Conservation (phyloP, 805 yeast genomes). For the Scheffersomyces spartinae region DNA sequence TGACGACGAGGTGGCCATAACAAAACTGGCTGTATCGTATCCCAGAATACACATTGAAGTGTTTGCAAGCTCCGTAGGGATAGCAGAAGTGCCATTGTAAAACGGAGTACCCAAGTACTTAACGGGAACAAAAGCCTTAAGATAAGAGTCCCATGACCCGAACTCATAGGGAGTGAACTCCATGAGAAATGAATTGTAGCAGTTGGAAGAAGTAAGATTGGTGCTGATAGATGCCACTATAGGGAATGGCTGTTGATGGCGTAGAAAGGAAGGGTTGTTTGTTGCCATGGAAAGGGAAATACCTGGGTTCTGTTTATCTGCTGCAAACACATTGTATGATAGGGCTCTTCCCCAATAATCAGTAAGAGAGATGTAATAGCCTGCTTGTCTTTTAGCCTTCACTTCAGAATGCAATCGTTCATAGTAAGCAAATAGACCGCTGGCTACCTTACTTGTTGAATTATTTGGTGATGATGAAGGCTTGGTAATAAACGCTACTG, state of each 20-base stretch:
- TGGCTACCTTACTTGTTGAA: neutral
- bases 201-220: constrained; percentile 13
- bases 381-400: constrained; percentile 37
- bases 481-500: neutral
- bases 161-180: constrained; percentile 59
- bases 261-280: constrained; percentile 22
- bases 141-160: constrained; percentile 50
- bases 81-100: constrained; percentile 28
- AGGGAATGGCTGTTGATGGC: constrained; percentile 37
- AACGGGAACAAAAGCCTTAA: constrained; percentile 36
- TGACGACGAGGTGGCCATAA: constrained; percentile 55
- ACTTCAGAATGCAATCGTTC: constrained; percentile 43
- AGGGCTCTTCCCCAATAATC: constrained; percentile 64
- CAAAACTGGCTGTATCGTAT: constrained; percentile 48
- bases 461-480: neutral
- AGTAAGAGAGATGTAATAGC: constrained; percentile 47
- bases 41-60: constrained; percentile 34
- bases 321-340: constrained; percentile 33
- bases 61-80: constrained; percentile 10
- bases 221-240: constrained; percentile 31
- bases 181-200: constrained; percentile 32
- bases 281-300: constrained; percentile 28
- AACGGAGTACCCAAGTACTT: constrained; percentile 42
- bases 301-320: constrained; percentile 19
- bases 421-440: constrained; percentile 39